These are phyloP conservation scores for Candida quercuum DNA, from an alignment of 805 yeast genomes.

Conservation along the genomic window DNA sequence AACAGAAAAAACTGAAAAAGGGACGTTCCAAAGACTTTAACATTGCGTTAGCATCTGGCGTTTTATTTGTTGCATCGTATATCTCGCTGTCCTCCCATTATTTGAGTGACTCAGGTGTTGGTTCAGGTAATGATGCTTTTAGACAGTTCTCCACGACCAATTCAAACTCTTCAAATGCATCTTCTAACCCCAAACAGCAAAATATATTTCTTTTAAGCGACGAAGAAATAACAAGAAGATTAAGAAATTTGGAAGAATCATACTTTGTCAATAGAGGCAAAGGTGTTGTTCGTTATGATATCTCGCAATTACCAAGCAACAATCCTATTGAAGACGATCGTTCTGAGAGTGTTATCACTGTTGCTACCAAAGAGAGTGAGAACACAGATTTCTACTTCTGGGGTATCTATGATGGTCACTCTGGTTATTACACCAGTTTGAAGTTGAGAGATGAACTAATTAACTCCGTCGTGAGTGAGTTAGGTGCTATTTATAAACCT, in stretches of 20 bases:
- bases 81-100: conserved; percentile 20
- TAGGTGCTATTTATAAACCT: conserved; percentile 59
- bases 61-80: conserved; percentile 24
- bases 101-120: conserved; percentile 22
- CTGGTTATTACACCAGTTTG: conserved; percentile 92
- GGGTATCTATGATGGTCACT: conserved; percentile 96
- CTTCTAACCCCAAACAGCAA: conserved; percentile 34
- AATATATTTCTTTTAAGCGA: conserved; percentile 55
- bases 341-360: conserved; percentile 73
- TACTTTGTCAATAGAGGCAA: conserved; percentile 75
- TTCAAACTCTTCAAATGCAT: conserved; percentile 3
- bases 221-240: conserved; percentile 62
- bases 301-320: conserved; percentile 85
- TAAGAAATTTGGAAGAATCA: conserved; percentile 75
- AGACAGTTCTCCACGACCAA: conserved; percentile 19
- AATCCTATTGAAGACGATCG: conserved; percentile 94
- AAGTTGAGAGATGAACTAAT: conserved; percentile 77
- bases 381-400: conserved; percentile 85
- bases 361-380: conserved; percentile 48
- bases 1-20: conserved; percentile 1
- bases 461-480: conserved; percentile 68
- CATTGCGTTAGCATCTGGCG: conserved; percentile 24
- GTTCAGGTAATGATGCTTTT: conserved; percentile 14
- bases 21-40: conserved; percentile 15
- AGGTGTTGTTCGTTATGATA: conserved; percentile 85